A percentile compares a stretch with the other conserved stretches of the same genome.
These are phyloP conservation scores for Acacia confusa DNA, from an alignment of 306 rosid genomes.

Conservation along the genomic window DNA sequence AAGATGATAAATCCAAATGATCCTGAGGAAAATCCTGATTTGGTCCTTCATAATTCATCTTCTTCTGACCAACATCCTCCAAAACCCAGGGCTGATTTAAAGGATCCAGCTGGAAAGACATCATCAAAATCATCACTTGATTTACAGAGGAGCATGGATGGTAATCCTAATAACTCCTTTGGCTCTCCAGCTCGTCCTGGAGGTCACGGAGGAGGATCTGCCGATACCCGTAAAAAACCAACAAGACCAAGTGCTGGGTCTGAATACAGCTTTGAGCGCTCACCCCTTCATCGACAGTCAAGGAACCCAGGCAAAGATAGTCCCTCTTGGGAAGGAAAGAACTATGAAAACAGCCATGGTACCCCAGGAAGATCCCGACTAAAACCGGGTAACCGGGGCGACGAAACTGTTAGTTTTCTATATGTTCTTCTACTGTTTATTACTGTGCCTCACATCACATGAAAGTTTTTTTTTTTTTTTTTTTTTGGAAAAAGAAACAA, in stretches of 20 bases:
- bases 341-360: slow-evolving; percentile 68
- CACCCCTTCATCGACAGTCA: slow-evolving; percentile 86
- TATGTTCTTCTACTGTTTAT: slow-evolving; percentile 23
- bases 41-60: slow-evolving; percentile 39
- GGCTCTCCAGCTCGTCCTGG: slow-evolving; percentile 63
- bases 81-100: slow-evolving; percentile 40
- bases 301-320: slow-evolving; percentile 61
- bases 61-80: slow-evolving; percentile 49
- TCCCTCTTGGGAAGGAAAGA: slow-evolving; percentile 69
- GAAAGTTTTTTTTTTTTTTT: not conserved
- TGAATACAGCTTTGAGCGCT: slow-evolving; percentile 74
- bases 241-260: slow-evolving; percentile 39
- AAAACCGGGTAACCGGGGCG: slow-evolving; percentile 57
- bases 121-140: slow-evolving; percentile 42
- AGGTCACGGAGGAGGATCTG: slow-evolving; percentile 51
- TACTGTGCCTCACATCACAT: slow-evolving; percentile 15
- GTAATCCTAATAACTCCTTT: slow-evolving; percentile 48
- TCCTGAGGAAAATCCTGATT: slow-evolving; percentile 72
- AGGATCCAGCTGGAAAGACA: slow-evolving; percentile 38
- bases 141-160: slow-evolving; percentile 52
- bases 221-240: slow-evolving; percentile 59
- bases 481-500: not conserved
- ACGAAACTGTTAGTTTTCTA: slow-evolving; percentile 67
- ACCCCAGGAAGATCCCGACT: slow-evolving; percentile 77
- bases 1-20: slow-evolving; percentile 90